Base-by-base conservation (phyloP, 192 early-diverging fungal genomes). In the Coemansia sp. region DNA sequence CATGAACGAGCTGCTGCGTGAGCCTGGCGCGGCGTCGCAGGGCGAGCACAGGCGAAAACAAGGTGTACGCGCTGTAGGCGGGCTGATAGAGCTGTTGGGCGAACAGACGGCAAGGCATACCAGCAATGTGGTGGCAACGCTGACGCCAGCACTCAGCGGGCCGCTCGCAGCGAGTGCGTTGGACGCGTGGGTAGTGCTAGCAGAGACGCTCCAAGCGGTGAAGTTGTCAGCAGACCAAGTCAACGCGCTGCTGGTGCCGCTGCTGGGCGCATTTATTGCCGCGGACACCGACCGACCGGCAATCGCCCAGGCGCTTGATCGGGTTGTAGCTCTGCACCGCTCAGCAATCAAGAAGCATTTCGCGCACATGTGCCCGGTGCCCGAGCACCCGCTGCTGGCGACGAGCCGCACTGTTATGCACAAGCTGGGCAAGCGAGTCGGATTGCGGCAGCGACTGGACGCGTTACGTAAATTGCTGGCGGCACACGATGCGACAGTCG, bases 1-100 rank as follows among this genome's bases (percentile, higher is more conserved):
- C 41, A 59, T 78, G 48, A 78, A 78, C 52, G 69, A 78, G 45
- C 44, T 78, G 0, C 50, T 78, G 38, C 64, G 69, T 8, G 61
- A 72, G 42, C 34, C 51, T 1, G 58, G 26, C 1, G 39, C 36
- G n/a, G 35, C 23, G 15, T 7, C 12, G 11, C 28, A 29, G 8
- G 58, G 53, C 8, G 47, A 40, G 51, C 43, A 53, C 5, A 28
- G 23, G 1, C 58, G 42, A 29, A 53, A 44, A 14, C 72, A 59
- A 31, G 75, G 58, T 3, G 28, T 78, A 34, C 49, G 59, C 15
- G 75, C 69, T 10, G 64, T 78, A 17, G 65, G 69, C 21, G 65
- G 68, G 27, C 39, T 78, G 38, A 50, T 60, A 8, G 27, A 39
- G 2, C 56, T 78, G 0, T 41, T 78, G 12, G 75, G 75, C 12